phyloP scores from a whole-genome alignment of 2,329 filamentous ascomycete species.

The Fusarium denticulatum region DNA sequence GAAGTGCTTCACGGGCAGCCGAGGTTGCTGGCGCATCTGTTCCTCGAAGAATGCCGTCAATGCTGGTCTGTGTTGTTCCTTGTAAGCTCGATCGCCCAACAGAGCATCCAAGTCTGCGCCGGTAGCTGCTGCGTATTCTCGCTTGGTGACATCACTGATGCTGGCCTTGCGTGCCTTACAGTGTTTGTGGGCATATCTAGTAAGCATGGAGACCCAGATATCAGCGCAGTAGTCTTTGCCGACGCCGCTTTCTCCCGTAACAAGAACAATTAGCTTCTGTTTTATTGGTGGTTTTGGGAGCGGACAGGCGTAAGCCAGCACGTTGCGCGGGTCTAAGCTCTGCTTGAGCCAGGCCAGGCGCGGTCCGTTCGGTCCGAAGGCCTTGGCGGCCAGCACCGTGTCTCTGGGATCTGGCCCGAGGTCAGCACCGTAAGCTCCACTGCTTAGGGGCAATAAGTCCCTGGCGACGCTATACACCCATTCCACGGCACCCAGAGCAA shows the following conservation, averaged over 20 bases:
- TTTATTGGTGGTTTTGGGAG: constrained; percentile 51
- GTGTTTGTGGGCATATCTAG: neutral
- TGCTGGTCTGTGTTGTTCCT: constrained; percentile 66
- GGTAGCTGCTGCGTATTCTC: constrained; percentile 62
- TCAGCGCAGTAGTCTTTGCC: constrained; percentile 72
- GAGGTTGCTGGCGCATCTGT: constrained; percentile 56
- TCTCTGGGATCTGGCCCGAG: constrained; percentile 72
- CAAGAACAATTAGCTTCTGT: constrained; percentile 64
- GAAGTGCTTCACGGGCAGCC: constrained; percentile 63
- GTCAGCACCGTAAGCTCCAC: constrained; percentile 67
- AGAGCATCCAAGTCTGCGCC: constrained; percentile 62
- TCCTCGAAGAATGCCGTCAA: constrained; percentile 63
- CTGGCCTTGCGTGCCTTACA: constrained; percentile 22
- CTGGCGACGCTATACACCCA: constrained; percentile 67
- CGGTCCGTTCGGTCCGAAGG: constrained; percentile 65
- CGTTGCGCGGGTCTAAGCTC: constrained; percentile 57
- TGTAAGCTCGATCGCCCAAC: constrained; percentile 65
- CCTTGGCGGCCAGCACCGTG: constrained; percentile 56
- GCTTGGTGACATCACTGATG: constrained; percentile 57
- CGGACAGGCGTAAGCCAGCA: constrained; percentile 67
- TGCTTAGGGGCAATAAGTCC: constrained; percentile 59
- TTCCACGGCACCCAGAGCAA: constrained; percentile 49
- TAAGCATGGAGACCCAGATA: constrained; percentile 60
- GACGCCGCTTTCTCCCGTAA: constrained; percentile 63
- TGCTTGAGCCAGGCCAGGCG: constrained; percentile 64